Evolutionary conservation across 2,329 filamentous ascomycete genomes (phyloP).

Genomic region (Penicillium sp.): DNA sequence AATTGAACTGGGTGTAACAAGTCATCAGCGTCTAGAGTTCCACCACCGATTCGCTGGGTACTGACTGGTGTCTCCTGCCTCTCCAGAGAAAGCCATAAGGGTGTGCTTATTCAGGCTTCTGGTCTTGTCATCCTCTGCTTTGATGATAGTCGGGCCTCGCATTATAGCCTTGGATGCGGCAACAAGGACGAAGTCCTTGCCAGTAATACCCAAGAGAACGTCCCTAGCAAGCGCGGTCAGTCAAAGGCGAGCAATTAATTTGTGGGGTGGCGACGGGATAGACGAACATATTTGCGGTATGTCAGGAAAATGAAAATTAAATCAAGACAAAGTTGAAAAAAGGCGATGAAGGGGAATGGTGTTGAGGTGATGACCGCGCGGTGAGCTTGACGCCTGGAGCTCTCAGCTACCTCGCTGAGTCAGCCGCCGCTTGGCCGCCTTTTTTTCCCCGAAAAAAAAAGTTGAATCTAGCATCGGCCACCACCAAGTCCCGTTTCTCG

Average conservation of each 20-base stretch:
- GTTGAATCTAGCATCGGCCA: conserved; percentile 23
- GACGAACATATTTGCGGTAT: conserved; percentile 31
- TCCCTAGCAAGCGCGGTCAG: conserved; percentile 62
- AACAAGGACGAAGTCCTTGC: conserved; percentile 98
- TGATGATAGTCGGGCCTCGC: conserved; percentile 94
- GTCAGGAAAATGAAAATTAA: conserved; percentile 20
- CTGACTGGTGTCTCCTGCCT: conserved; percentile 90
- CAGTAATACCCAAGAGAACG: conserved; percentile 95
- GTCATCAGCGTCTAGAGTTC: conserved; percentile 14
- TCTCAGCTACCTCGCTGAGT: conserved; percentile 37
- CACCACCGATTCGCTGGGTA: conserved; percentile 9
- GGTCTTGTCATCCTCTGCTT: conserved; percentile 95
- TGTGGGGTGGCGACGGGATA: not conserved
- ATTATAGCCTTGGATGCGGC: conserved; percentile 97
- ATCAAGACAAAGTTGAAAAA: conserved; percentile 20
- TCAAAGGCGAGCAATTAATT: conserved; percentile 21
- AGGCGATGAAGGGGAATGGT: conserved; percentile 21
- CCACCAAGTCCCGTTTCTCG: conserved; percentile 7
- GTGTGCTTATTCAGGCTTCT: conserved; percentile 89
- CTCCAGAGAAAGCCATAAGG: conserved; percentile 90
- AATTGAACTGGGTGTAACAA: conserved; percentile 73
- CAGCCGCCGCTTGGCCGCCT: conserved; percentile 32
- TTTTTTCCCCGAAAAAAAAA: conserved; percentile 40
- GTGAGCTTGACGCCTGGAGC: conserved; percentile 45
- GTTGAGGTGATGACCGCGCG: conserved; percentile 34